Conservation (phyloP, 495 filamentous ascomycete genomes). For the Penicillium odoratum region DNA sequence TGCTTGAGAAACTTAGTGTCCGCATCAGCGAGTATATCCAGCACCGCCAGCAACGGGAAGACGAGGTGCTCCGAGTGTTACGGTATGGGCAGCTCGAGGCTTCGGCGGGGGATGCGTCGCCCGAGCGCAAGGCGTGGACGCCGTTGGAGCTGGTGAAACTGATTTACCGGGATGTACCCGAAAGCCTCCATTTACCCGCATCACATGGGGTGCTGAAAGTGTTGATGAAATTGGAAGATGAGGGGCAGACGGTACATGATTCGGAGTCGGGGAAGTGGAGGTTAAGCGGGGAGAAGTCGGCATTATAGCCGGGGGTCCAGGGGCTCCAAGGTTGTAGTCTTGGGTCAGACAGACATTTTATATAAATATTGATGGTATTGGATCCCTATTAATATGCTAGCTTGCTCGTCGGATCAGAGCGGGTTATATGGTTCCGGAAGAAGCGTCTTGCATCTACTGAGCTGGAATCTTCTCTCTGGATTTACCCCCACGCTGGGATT, state of each 20-base stretch:
- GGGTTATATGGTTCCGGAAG: neutral
- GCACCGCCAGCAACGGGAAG: slow-evolving; percentile 77
- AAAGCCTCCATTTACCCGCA: slow-evolving; percentile 71
- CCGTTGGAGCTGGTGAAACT: slow-evolving; percentile 79
- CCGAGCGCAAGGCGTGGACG: slow-evolving; percentile 53
- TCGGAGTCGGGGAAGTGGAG: slow-evolving; percentile 55
- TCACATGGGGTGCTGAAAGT: slow-evolving; percentile 67
- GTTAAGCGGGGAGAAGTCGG: slow-evolving; percentile 35
- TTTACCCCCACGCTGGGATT: neutral
- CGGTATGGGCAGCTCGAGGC: slow-evolving; percentile 38
- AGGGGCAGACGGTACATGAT: slow-evolving; percentile 58
- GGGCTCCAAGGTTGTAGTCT: neutral
- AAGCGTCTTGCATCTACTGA: neutral
- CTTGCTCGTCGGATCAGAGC: neutral
- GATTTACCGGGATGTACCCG: slow-evolving; percentile 78
- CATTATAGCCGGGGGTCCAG: slow-evolving; percentile 16
- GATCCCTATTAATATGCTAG: neutral
- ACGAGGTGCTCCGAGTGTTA: slow-evolving; percentile 74
- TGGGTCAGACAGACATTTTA: neutral
- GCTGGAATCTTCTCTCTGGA: neutral
- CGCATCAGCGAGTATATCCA: slow-evolving; percentile 79
- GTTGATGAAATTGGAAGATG: slow-evolving; percentile 65
- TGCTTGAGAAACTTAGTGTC: slow-evolving; percentile 62
- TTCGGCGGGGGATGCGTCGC: slow-evolving; percentile 33
- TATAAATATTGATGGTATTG: neutral